phyloP scores from a whole-genome alignment of 75 land plant species.

The Cupressus sempervirens region DNA sequence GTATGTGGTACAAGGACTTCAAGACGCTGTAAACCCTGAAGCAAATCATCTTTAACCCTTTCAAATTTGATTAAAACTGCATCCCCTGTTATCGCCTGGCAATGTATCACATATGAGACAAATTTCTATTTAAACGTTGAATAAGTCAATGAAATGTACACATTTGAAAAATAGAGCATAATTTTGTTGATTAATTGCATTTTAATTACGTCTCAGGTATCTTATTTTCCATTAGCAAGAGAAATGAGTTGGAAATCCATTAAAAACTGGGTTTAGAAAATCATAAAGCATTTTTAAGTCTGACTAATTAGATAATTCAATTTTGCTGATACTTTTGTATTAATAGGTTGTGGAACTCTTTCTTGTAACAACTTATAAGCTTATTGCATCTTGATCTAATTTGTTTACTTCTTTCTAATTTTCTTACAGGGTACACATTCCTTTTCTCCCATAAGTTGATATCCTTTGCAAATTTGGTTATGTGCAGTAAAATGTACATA shows the following conservation, averaged over 20 bases:
- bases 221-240: not conserved
- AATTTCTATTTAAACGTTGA: not conserved
- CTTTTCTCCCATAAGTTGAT: no score
- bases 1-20: slow-evolving; percentile 67
- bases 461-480: no score
- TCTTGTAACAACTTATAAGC: no score
- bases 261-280: no score
- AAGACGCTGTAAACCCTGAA: slow-evolving; percentile 65
- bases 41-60: slow-evolving; percentile 56
- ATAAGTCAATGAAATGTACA: not conserved
- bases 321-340: not conserved
- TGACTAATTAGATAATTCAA: not conserved
- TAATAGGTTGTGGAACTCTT: no score
- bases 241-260: not conserved
- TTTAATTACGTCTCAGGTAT: not conserved
- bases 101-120: not conserved
- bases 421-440: no score
- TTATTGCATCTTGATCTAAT: no score
- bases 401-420: no score
- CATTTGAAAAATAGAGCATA: not conserved
- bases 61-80: slow-evolving; percentile 71
- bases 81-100: slow-evolving; percentile 86
- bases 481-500: no score
- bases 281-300: not conserved
- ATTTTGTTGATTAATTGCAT: not conserved